Evolutionary conservation across 2,329 filamentous ascomycete genomes (phyloP).

Genomic region (Chrysoporthe austroafricana): DNA sequence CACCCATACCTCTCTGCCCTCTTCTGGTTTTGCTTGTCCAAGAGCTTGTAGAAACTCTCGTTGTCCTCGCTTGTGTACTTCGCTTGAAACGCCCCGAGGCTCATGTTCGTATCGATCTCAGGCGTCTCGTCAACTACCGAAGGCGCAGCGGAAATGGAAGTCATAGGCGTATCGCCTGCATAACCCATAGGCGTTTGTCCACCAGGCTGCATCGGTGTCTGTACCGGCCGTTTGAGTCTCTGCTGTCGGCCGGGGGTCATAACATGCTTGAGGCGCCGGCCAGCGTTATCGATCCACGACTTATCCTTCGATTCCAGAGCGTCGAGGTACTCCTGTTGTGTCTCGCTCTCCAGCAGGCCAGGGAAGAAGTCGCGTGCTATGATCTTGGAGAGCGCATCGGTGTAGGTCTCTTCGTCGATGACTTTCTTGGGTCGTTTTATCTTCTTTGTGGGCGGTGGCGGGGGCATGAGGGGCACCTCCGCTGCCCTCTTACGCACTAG

Average conservation of each 20-base stretch:
- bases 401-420: conserved; percentile 93
- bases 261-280: conserved; percentile 70
- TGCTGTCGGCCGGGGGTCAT: conserved; percentile 74
- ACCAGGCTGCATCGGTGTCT: conserved; percentile 32
- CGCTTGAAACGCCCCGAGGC: conserved; percentile 81
- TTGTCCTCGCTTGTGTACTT: conserved; percentile 98
- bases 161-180: conserved; percentile 74
- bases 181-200: conserved; percentile 67
- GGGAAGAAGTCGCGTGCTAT: conserved; percentile 98
- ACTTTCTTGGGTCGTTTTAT: conserved; percentile 90
- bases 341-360: conserved; percentile 81
- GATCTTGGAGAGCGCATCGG: conserved; percentile 86
- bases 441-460: conserved; percentile 80
- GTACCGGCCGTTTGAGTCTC: conserved; percentile 28
- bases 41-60: conserved; percentile 89
- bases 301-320: conserved; percentile 85
- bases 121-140: conserved; percentile 41
- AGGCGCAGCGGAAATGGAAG: conserved; percentile 47
- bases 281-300: conserved; percentile 84
- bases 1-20: conserved; percentile 83
- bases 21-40: conserved; percentile 90
- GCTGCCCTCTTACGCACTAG: conserved; percentile 67
- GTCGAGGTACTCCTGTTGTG: conserved; percentile 89
- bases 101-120: conserved; percentile 75
- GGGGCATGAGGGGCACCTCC: conserved; percentile 80